phyloP scores from a whole-genome alignment of 805 yeast species.

The Yamadazyma nakazawae region DNA sequence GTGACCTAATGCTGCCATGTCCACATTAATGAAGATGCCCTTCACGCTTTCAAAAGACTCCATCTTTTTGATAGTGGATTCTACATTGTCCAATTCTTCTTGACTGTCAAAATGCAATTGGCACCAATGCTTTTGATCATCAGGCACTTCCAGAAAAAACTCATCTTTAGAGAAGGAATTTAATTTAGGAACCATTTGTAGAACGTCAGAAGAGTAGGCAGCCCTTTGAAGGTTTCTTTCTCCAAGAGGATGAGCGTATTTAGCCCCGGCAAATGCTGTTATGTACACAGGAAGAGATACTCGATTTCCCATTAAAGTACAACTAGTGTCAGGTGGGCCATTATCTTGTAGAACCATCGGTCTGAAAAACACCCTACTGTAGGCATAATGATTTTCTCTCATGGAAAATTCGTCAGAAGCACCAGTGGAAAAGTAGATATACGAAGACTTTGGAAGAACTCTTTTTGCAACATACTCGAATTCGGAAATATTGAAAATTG shows the following conservation, averaged over 20 bases:
- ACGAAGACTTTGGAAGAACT: slow-evolving; percentile 28
- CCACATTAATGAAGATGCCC: slow-evolving; percentile 33
- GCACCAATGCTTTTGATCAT: slow-evolving; percentile 29
- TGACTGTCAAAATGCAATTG: slow-evolving; percentile 28
- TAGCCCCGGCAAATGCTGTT: slow-evolving; percentile 31
- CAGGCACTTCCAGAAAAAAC: slow-evolving; percentile 27
- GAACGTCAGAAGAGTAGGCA: slow-evolving; percentile 27
- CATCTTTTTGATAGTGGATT: slow-evolving; percentile 22
- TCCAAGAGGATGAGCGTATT: slow-evolving; percentile 26
- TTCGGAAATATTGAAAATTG: slow-evolving; percentile 30
- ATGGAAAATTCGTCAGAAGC: slow-evolving; percentile 83
- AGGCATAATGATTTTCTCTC: slow-evolving; percentile 85
- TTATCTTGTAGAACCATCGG: slow-evolving; percentile 64
- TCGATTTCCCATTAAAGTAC: slow-evolving; percentile 20
- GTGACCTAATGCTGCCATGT: slow-evolving; percentile 33
- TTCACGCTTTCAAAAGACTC: slow-evolving; percentile 24
- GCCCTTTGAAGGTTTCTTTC: slow-evolving; percentile 21
- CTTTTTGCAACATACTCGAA: slow-evolving; percentile 38
- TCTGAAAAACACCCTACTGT: slow-evolving; percentile 78
- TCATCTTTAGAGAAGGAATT: slow-evolving; percentile 24
- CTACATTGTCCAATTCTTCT: slow-evolving; percentile 20
- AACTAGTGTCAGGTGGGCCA: slow-evolving; percentile 16
- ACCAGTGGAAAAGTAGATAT: slow-evolving; percentile 49
- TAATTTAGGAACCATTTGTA: slow-evolving; percentile 31
- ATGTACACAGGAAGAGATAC: slow-evolving; percentile 26